Conservation (phyloP, 768 basidiomycete species). For the Dioszegia hungarica region DNA sequence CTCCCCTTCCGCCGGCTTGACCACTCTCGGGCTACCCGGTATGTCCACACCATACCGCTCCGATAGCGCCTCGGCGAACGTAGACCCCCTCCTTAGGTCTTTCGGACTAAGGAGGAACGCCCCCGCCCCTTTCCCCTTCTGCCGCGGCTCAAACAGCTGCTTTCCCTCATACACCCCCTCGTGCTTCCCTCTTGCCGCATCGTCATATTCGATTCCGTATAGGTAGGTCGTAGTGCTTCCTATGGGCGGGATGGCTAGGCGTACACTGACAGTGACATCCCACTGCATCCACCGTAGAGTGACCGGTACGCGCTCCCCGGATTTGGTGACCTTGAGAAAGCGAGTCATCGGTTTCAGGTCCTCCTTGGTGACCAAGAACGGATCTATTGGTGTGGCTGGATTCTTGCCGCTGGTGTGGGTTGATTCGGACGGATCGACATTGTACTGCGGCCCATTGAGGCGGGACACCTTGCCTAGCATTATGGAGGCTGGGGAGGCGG, state of each 20-base stretch:
- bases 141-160: conserved; percentile 60
- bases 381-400: background rate
- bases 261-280: too few relatives aligned
- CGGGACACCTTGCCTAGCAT: too few relatives aligned
- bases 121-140: conserved; percentile 15
- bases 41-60: conserved; percentile 59
- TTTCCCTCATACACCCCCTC: conserved; percentile 72
- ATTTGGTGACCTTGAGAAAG: background rate
- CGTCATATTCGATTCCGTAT: conserved; percentile 93
- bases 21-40: background rate
- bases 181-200: conserved; percentile 76
- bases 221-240: background rate
- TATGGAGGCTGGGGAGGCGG: too few relatives aligned
- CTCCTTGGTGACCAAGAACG: background rate
- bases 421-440: too few relatives aligned
- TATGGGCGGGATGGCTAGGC: background rate
- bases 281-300: background rate
- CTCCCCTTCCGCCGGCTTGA: background rate
- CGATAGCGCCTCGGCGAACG: conserved; percentile 69
- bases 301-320: background rate
- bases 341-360: background rate
- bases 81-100: conserved; percentile 36
- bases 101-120: background rate
- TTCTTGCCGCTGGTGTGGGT: too few relatives aligned
- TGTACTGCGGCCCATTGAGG: too few relatives aligned